These are phyloP conservation scores for Salix udensis DNA, from an alignment of 345 rosid species.

Conservation along the genomic window DNA sequence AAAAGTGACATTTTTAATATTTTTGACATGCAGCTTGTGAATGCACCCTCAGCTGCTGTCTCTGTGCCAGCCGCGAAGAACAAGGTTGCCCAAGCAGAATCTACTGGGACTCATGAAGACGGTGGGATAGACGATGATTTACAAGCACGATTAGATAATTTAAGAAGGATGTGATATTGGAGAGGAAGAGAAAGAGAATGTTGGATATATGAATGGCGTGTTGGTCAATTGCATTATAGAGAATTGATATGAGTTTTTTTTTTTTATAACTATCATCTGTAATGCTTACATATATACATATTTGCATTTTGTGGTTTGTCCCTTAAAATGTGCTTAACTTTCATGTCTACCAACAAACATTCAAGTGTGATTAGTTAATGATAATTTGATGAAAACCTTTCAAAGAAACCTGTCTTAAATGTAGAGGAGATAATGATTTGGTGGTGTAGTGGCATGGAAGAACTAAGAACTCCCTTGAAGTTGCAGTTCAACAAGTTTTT, in stretches of 20 bases:
- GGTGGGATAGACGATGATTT: conserved; percentile 76
- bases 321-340: not conserved
- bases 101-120: conserved; percentile 47
- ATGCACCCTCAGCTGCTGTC: conserved; percentile 73
- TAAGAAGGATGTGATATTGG: conserved; percentile 36
- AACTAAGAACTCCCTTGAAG: not conserved
- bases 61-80: conserved; percentile 63
- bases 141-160: conserved; percentile 85
- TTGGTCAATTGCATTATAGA: not conserved
- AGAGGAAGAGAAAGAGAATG: not conserved
- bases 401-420: not conserved
- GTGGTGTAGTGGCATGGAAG: not conserved
- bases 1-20: not conserved
- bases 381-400: not conserved
- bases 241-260: not conserved
- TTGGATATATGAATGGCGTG: not conserved
- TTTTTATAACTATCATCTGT: not conserved
- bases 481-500: too few species aligned
- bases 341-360: not conserved
- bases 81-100: conserved; percentile 70
- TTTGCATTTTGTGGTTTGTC: not conserved
- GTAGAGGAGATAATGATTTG: not conserved
- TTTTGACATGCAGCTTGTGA: conserved; percentile 52
- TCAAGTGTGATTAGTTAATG: not conserved
- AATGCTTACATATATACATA: not conserved